A percentile compares a stretch with the other conserved stretches of the same genome.
Evolutionary conservation across 208 protist genomes (phyloP).

Genomic region (Acanthamoeba sp.): DNA sequence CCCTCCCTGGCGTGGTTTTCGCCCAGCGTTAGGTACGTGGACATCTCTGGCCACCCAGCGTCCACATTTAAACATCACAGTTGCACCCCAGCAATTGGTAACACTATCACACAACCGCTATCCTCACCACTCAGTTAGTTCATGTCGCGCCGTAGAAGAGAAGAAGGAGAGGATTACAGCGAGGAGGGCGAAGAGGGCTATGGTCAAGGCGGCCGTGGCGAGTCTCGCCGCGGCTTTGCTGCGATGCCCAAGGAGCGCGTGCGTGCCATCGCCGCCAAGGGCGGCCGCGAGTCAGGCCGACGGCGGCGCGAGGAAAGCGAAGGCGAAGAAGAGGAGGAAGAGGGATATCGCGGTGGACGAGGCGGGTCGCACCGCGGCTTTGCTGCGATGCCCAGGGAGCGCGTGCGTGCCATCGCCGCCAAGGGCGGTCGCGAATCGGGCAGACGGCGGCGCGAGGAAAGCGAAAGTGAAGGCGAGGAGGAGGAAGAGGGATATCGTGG

Average conservation of each 20-base stretch:
- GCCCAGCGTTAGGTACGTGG: too few species aligned
- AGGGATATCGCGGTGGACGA: too few species aligned
- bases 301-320: too few species aligned
- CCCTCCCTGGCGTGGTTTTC: too few species aligned
- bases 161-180: not conserved
- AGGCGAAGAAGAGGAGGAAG: too few species aligned
- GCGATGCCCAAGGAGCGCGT: not conserved
- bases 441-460: not conserved
- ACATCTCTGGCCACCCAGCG: too few species aligned
- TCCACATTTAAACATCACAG: too few species aligned
- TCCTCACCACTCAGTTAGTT: too few species aligned
- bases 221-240: not conserved
- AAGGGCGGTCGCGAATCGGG: not conserved
- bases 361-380: not conserved
- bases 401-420: not conserved
- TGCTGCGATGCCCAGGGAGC: constrained; percentile 9
- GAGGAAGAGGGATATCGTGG: not conserved
- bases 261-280: not conserved
- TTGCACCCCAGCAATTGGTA: not conserved
- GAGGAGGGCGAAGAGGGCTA: not conserved
- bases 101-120: not conserved
- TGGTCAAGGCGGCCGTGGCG: too few species aligned
- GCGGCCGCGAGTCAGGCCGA: not conserved
- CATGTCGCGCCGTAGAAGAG: not conserved
- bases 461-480: not conserved